Percentiles rank a stretch among this genome's conserved stretches.
Evolutionary conservation across 768 basidiomycete species (phyloP).

Genomic region (Obba rivulosa): DNA sequence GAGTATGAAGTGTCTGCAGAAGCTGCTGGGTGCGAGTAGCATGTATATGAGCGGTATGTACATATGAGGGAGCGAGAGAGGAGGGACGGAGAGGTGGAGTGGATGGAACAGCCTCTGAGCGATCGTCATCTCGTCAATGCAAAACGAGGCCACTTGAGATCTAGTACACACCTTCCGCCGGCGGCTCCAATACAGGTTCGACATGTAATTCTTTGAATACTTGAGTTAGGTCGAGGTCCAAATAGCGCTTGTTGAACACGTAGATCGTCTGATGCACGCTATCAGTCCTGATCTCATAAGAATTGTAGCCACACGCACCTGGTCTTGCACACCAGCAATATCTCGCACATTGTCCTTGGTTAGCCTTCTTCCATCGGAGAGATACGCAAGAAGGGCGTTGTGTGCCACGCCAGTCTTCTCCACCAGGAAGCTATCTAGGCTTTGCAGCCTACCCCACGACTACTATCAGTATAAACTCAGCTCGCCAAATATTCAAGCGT

Average conservation of each 20-base stretch:
- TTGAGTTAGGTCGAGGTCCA: conserved; percentile 64
- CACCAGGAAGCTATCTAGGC: conserved; percentile 66
- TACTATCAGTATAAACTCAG: conserved; percentile 5
- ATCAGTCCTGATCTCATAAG: neutral
- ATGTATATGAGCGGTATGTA: conserved; percentile 58
- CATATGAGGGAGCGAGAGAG: conserved; percentile 60
- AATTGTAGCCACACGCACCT: conserved; percentile 41
- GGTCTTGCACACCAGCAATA: conserved; percentile 67
- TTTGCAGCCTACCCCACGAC: conserved; percentile 42
- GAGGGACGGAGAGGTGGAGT: conserved; percentile 72
- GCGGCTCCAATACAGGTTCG: conserved; percentile 59
- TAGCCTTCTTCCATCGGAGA: conserved; percentile 73
- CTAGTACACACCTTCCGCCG: conserved; percentile 54
- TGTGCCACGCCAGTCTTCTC: conserved; percentile 68
- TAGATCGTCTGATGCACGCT: conserved; percentile 52
- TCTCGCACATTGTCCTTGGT: conserved; percentile 70
- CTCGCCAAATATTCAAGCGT: conserved; percentile 11
- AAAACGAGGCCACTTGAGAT: neutral
- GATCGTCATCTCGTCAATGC: conserved; percentile 1
- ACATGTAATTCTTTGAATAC: conserved; percentile 60
- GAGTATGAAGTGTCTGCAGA: conserved; percentile 50
- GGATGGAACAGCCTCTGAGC: conserved; percentile 50
- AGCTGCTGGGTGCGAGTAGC: conserved; percentile 54
- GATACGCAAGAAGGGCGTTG: conserved; percentile 68
- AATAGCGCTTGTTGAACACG: conserved; percentile 79